These are phyloP conservation scores for Kluyveromyces marxianus DNA, from an alignment of 1,139 yeast species.

Conservation along the genomic window DNA sequence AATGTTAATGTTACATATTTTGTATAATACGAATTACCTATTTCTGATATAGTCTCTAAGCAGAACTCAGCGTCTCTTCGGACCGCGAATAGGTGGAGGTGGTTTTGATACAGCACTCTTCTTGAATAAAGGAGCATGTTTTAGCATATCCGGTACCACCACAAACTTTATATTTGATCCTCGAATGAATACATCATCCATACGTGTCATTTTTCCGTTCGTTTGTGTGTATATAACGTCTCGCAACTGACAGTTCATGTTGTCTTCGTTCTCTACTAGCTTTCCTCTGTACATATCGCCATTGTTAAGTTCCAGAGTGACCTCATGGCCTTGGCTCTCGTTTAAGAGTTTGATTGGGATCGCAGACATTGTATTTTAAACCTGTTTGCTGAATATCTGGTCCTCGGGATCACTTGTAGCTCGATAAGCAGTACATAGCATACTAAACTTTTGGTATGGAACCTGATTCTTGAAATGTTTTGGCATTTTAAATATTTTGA, in stretches of 20 bases:
- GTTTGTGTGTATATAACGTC: slow-evolving; percentile 76
- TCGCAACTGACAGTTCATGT: slow-evolving; percentile 82
- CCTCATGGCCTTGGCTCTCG: slow-evolving; percentile 85
- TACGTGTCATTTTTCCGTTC: slow-evolving; percentile 67
- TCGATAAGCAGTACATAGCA: too few relatives aligned
- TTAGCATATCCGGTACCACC: slow-evolving; percentile 79
- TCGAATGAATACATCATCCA: slow-evolving; percentile 82
- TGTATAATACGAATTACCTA: neutral
- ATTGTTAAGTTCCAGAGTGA: slow-evolving; percentile 73
- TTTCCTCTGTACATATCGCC: slow-evolving; percentile 89
- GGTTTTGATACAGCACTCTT: slow-evolving; percentile 55
- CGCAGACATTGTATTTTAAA: slow-evolving; percentile 37
- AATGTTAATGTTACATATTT: neutral
- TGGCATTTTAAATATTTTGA: too few relatives aligned
- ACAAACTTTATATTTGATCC: slow-evolving; percentile 86
- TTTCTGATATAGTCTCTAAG: neutral
- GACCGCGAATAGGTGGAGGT: slow-evolving; percentile 65
- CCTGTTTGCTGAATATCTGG: slow-evolving; percentile 10
- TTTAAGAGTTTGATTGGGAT: slow-evolving; percentile 81
- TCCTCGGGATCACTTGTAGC: too few relatives aligned
- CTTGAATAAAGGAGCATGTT: slow-evolving; percentile 82
- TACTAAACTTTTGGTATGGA: too few relatives aligned
- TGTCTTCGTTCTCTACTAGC: slow-evolving; percentile 70
- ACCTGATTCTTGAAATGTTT: too few relatives aligned
- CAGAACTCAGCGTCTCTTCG: slow-evolving; percentile 33